A percentile compares a stretch with the other conserved stretches of the same genome.
Conservation (phyloP, 1,284 basidiomycete genomes). For the Apiotrichum akiyoshidainum region DNA sequence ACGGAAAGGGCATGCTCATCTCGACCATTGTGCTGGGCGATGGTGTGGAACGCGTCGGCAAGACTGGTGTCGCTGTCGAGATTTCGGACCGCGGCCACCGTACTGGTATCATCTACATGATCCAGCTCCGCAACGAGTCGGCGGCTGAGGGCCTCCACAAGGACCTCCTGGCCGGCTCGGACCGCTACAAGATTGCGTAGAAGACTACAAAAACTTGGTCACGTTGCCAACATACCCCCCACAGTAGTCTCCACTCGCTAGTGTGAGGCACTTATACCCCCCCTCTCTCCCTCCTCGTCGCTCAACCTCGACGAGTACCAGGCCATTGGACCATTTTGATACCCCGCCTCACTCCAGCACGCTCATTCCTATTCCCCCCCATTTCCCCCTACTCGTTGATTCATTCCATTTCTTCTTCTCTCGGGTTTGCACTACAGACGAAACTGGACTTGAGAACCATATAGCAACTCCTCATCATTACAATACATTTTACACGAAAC, state of each 20-base stretch:
- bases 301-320: too few species aligned
- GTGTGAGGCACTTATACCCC: background rate
- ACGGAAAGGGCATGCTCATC: conserved; percentile 69
- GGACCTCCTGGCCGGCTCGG: conserved; percentile 80
- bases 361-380: background rate
- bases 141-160: conserved; percentile 81
- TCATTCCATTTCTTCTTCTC: background rate
- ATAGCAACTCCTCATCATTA: too few species aligned
- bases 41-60: conserved; percentile 95
- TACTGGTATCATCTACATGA: conserved; percentile 98
- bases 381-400: background rate
- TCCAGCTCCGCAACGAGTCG: conserved; percentile 85
- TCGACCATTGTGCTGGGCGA: conserved; percentile 94
- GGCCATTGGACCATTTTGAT: background rate
- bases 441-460: background rate
- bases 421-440: background rate
- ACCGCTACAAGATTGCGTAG: conserved; percentile 52
- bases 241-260: background rate
- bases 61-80: conserved; percentile 95
- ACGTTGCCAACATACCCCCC: background rate
- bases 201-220: too few species aligned
- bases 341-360: background rate
- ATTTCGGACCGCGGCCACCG: conserved; percentile 82
- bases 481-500: too few species aligned
- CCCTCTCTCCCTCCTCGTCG: background rate